phyloP scores from a whole-genome alignment of 495 filamentous ascomycete genomes.

The Podospora tetraspora region DNA sequence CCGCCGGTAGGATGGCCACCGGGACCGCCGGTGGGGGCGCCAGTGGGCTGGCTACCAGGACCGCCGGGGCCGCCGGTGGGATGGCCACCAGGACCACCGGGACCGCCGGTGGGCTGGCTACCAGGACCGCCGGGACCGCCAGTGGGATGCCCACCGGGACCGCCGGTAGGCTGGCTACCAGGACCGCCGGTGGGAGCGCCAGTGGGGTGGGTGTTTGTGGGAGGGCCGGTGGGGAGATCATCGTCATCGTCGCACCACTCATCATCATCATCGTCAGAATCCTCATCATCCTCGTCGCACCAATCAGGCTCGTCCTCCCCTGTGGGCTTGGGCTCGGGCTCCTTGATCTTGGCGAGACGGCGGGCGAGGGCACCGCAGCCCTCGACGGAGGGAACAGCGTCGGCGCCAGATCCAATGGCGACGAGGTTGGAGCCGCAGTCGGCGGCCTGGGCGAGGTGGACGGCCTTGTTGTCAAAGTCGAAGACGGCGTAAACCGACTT shows the following conservation, averaged over 20 bases:
- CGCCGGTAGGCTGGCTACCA: too few species aligned
- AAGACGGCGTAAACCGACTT: constrained; percentile 13
- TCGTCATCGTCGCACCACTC: background rate
- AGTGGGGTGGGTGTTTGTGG: background rate
- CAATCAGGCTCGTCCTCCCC: background rate
- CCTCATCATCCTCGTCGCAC: background rate
- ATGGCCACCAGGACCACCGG: too few species aligned
- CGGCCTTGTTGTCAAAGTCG: constrained; percentile 20
- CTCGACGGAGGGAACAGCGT: constrained; percentile 18
- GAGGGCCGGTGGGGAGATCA: background rate
- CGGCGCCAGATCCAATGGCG: constrained; percentile 24
- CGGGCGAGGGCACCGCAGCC: background rate
- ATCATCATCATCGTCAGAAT: background rate
- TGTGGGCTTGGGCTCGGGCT: background rate
- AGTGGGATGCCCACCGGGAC: too few species aligned
- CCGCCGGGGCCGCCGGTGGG: too few species aligned
- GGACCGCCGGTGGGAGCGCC: too few species aligned
- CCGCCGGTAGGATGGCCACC: too few species aligned
- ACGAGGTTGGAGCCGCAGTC: constrained; percentile 32
- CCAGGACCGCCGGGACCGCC: too few species aligned
- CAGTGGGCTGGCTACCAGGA: too few species aligned
- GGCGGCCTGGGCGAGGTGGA: constrained; percentile 22
- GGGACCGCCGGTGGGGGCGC: too few species aligned
- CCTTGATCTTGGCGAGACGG: background rate
- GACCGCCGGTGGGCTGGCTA: too few species aligned